A percentile compares a stretch with the other conserved stretches of the same genome.
Evolutionary conservation across 495 filamentous ascomycete genomes (phyloP).

Genomic region (Paragyromitra xinjiangensis): DNA sequence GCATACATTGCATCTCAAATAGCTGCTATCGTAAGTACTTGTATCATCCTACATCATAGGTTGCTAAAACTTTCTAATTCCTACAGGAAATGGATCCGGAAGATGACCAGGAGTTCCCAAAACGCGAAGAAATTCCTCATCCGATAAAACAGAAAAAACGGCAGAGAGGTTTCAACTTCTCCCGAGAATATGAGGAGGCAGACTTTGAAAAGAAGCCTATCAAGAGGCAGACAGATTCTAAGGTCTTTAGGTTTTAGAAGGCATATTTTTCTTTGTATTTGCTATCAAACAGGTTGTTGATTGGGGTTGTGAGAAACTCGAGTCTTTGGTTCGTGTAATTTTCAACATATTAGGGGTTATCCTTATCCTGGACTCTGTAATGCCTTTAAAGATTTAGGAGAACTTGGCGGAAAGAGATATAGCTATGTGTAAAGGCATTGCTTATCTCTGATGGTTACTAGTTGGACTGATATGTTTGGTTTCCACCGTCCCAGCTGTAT

Average conservation of each 20-base stretch:
- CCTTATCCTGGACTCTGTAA: not conserved
- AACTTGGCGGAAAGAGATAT: not conserved
- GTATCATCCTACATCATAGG: not conserved
- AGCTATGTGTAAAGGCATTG: too few species aligned
- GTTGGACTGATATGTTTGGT: too few species aligned
- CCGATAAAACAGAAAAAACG: not conserved
- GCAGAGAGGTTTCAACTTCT: not conserved
- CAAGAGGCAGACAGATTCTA: not conserved
- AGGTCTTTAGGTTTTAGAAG: not conserved
- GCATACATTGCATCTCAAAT: not conserved
- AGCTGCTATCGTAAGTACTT: slow-evolving; percentile 7
- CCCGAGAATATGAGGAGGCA: not conserved
- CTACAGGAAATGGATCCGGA: slow-evolving; percentile 6
- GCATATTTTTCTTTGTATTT: not conserved
- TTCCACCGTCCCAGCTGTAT: too few species aligned
- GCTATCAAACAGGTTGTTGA: not conserved
- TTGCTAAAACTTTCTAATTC: not conserved
- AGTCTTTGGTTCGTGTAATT: not conserved
- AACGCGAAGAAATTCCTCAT: not conserved
- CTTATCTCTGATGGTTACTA: too few species aligned
- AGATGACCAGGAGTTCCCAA: not conserved
- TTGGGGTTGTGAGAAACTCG: not conserved
- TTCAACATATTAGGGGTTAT: not conserved
- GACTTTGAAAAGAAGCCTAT: not conserved
- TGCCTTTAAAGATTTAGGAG: not conserved